Evolutionary conservation across 2,329 filamentous ascomycete genomes (phyloP), one percentile per base, ranked within the genome.

Genomic region (Colletotrichum abscissum): DNA sequence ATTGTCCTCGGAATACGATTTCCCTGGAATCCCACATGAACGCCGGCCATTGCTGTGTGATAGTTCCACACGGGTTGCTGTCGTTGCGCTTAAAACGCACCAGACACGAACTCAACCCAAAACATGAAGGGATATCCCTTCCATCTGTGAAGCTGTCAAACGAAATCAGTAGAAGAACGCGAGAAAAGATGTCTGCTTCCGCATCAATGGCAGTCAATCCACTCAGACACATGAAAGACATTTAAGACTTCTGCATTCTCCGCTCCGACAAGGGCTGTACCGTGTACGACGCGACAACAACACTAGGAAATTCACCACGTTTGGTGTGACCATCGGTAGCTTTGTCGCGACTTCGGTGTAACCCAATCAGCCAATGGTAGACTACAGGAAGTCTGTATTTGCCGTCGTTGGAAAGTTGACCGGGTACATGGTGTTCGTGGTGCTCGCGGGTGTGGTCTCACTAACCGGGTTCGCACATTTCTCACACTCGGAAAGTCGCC

Each of bases 131-230:
- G 83, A 5, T 88, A 82, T n/a, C 88, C 78, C 65, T 83, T 84
- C 4, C 82, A 84, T 0, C 85, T 84, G 85, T 84, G 64, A 88
- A 84, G 0, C 85, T 84, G 85, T 84, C 65, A 88, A 79, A 3
- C 88, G 78, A 69, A 88, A 88, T 71, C 84, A 86, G 0, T 86
- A 86, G 73, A 88, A 88, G 68, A 88, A 89, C 2, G 85, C 85
- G 0, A 86, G 81, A 0, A 0, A 78, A 84, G 62, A 85, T 83
- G 73, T 87, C 77, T 3, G 56, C 63, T 22, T 33, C 12, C 4
- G 63, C 68, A 1, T 78, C 54, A 1, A 84, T 72, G 0, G 84
- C 83, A 1, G 88, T 76, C 2, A 88, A 81, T 24, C 88, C 75
- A 8, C 86, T 82, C 68, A 69, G 16, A 42, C 7, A 16, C 16